phyloP scores from a whole-genome alignment of 805 yeast species.

The Lipomyces sp. region DNA sequence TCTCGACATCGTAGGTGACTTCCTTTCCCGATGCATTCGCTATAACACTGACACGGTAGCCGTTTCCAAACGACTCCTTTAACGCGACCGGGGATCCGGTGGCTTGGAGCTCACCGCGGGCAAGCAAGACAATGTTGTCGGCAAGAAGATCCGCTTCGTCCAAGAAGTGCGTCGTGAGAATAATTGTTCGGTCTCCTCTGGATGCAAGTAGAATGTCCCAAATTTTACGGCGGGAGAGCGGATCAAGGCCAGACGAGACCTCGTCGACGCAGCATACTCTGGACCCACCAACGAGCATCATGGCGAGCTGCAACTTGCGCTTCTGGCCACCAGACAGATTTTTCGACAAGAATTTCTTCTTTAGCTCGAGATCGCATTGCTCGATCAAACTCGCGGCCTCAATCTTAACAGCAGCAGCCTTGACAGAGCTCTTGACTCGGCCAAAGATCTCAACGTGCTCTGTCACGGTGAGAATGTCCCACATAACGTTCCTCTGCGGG shows the following conservation, averaged over 20 bases:
- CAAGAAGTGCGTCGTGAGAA: constrained; percentile 39
- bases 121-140: constrained; percentile 37
- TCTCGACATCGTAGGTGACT: constrained; percentile 12
- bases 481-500: constrained; percentile 39
- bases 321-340: constrained; percentile 40
- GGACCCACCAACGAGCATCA: constrained; percentile 40
- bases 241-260: constrained; percentile 42
- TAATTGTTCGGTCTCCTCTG: constrained; percentile 34
- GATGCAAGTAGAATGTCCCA: constrained; percentile 39
- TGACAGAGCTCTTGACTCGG: constrained; percentile 28
- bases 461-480: constrained; percentile 38
- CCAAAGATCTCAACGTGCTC: constrained; percentile 38
- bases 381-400: constrained; percentile 30
- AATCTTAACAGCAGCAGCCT: neutral
- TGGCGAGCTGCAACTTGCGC: constrained; percentile 39
- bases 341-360: constrained; percentile 27
- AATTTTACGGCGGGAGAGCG: constrained; percentile 38
- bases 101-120: constrained; percentile 35
- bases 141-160: constrained; percentile 40
- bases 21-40: constrained; percentile 24
- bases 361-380: constrained; percentile 35
- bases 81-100: constrained; percentile 36
- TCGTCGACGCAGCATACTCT: constrained; percentile 40
- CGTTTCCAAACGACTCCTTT: constrained; percentile 36
- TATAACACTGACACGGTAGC: constrained; percentile 30